phyloP scores from a whole-genome alignment of 2,329 filamentous ascomycete species.

The Alternaria viburni region DNA sequence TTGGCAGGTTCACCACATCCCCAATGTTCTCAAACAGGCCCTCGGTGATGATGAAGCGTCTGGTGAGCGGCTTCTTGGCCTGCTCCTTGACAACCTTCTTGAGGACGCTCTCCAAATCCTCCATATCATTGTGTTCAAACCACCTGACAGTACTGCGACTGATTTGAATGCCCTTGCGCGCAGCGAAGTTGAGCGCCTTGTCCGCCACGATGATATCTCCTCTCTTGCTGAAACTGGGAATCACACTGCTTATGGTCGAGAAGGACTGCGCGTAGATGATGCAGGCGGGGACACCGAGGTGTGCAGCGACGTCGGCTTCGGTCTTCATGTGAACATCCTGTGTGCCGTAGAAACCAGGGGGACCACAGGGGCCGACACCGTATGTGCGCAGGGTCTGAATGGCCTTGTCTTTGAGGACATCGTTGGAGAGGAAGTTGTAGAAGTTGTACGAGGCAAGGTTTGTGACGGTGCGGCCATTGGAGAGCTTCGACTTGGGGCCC shows the following conservation, averaged over 20 bases:
- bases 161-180: conserved; percentile 92
- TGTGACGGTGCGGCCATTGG: conserved; percentile 85
- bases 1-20: conserved; percentile 83
- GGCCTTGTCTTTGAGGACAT: conserved; percentile 91
- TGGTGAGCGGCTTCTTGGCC: conserved; percentile 83
- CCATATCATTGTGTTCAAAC: conserved; percentile 97
- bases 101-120: conserved; percentile 85
- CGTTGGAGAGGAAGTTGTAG: conserved; percentile 95
- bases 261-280: conserved; percentile 98
- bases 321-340: conserved; percentile 98
- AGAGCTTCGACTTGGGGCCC: conserved; percentile 86
- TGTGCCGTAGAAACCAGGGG: conserved; percentile 96
- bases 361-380: conserved; percentile 94
- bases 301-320: conserved; percentile 89
- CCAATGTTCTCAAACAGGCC: conserved; percentile 91
- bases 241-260: conserved; percentile 94
- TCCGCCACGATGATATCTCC: conserved; percentile 98
- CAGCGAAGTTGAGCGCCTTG: conserved; percentile 89
- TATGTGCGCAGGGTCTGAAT: conserved; percentile 94
- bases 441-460: conserved; percentile 97
- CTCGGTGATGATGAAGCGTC: conserved; percentile 95
- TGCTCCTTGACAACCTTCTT: conserved; percentile 87
- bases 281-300: conserved; percentile 83
- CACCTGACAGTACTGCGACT: conserved; percentile 88
- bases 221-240: conserved; percentile 94